Conservation (phyloP, 768 basidiomycete species). For the Panaeolus papilionaceus region DNA sequence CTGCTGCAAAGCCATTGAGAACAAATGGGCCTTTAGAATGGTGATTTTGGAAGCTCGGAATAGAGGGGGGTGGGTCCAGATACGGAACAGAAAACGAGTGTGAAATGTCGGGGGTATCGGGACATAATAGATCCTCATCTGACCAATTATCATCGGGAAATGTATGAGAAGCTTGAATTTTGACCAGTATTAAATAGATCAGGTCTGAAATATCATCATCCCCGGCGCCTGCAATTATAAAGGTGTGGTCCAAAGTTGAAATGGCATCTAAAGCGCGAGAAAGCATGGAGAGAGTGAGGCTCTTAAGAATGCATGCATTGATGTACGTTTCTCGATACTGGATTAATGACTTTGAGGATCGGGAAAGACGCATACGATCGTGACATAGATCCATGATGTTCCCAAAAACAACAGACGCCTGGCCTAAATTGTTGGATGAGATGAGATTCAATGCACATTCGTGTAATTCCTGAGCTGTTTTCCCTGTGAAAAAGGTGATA, state of each 20-base stretch:
- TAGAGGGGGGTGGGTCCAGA: slow-evolving; percentile 58
- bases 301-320: slow-evolving; percentile 70
- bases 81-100: slow-evolving; percentile 39
- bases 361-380: slow-evolving; percentile 12
- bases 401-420: background rate
- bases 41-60: slow-evolving; percentile 56
- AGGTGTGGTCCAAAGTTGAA: slow-evolving; percentile 72
- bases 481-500: background rate
- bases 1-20: slow-evolving; percentile 59
- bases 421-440: slow-evolving; percentile 1
- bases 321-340: slow-evolving; percentile 67
- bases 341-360: slow-evolving; percentile 5
- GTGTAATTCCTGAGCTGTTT: background rate
- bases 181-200: background rate
- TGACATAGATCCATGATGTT: slow-evolving; percentile 29
- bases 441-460: slow-evolving; percentile 8
- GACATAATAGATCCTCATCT: slow-evolving; percentile 9
- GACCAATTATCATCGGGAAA: slow-evolving; percentile 7
- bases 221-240: slow-evolving; percentile 80
- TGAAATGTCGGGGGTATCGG: slow-evolving; percentile 27
- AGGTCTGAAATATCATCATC: slow-evolving; percentile 1
- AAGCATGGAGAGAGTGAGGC: slow-evolving; percentile 43
- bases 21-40: slow-evolving; percentile 71
- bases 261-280: slow-evolving; percentile 48
- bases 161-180: background rate